These are phyloP conservation scores for Xylaria multiplex DNA, from an alignment of 2,329 filamentous ascomycete species.

Conservation along the genomic window DNA sequence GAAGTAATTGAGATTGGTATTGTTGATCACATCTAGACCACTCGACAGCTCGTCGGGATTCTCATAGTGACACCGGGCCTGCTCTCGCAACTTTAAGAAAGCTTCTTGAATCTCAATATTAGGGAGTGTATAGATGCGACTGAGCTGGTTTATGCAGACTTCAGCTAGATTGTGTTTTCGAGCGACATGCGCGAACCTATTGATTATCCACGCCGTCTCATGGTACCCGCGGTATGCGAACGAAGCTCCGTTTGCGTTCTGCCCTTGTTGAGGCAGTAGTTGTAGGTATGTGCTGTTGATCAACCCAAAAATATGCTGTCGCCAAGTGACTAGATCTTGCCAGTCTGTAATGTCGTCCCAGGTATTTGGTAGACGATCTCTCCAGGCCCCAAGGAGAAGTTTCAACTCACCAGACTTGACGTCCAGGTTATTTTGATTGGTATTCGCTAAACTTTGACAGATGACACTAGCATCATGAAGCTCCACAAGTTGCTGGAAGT, in stretches of 20 bases:
- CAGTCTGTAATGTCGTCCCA: conserved; percentile 99
- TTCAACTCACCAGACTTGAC: conserved; percentile 96
- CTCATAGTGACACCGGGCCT: conserved; percentile 98
- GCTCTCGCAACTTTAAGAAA: conserved; percentile 97
- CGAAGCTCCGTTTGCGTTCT: conserved; percentile 87
- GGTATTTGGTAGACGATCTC: conserved; percentile 92
- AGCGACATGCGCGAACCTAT: conserved; percentile 96
- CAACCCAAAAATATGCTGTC: conserved; percentile 97
- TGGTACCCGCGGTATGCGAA: conserved; percentile 98
- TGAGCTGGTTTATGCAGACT: conserved; percentile 96
- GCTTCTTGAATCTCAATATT: conserved; percentile 99
- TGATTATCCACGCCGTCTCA: conserved; percentile 99
- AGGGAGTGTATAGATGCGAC: conserved; percentile 96
- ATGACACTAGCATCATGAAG: conserved; percentile 98
- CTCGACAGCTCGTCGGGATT: conserved; percentile 91
- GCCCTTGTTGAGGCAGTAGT: conserved; percentile 80
- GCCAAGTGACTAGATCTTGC: conserved; percentile 99
- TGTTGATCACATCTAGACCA: conserved; percentile 98
- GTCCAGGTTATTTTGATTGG: conserved; percentile 86
- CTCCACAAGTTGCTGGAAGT: conserved; percentile 98
- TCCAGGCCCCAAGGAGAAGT: conserved; percentile 91
- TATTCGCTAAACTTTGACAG: conserved; percentile 87
- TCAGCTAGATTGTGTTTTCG: conserved; percentile 96
- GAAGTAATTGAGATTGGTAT: conserved; percentile 99
- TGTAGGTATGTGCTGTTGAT: conserved; percentile 95